A percentile compares a stretch with the other conserved stretches of the same genome.
Evolutionary conservation across 2,329 filamentous ascomycete genomes (phyloP).

Genomic region (Helicocarpus griseus): DNA sequence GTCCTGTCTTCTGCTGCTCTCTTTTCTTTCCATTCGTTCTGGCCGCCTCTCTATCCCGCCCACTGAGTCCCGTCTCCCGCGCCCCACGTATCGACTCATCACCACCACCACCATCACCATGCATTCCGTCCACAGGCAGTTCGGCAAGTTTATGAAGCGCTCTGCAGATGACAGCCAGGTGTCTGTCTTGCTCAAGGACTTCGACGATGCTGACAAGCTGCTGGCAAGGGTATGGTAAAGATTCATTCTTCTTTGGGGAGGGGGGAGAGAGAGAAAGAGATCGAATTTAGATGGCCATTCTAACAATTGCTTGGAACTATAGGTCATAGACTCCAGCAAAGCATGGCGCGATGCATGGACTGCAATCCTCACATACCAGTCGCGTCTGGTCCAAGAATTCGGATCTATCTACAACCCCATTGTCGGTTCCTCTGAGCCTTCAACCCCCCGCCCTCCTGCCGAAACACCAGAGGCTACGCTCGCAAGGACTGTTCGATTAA

Average conservation of each 20-base stretch:
- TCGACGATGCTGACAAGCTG: constrained; percentile 68
- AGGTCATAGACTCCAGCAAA: constrained; percentile 68
- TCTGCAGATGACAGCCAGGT: constrained; percentile 70
- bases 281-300: neutral
- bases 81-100: neutral
- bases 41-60: too few relatives aligned
- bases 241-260: neutral
- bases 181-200: constrained; percentile 64
- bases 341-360: constrained; percentile 73
- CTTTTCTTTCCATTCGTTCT: too few relatives aligned
- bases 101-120: constrained; percentile 17
- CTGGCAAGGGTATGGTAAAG: constrained; percentile 52
- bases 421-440: constrained; percentile 52
- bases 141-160: constrained; percentile 61
- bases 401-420: constrained; percentile 70
- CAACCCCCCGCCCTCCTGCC: constrained; percentile 44
- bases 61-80: neutral
- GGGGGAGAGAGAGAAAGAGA: neutral
- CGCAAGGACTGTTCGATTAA: constrained; percentile 54
- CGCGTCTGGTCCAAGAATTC: constrained; percentile 57
- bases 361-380: constrained; percentile 59
- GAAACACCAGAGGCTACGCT: constrained; percentile 55
- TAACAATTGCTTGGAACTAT: constrained; percentile 2
- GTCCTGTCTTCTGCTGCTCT: too few relatives aligned
- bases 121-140: constrained; percentile 56